These are phyloP conservation scores for Mucor racemosus DNA, from an alignment of 371 early-diverging fungal genomes.

Conservation along the genomic window DNA sequence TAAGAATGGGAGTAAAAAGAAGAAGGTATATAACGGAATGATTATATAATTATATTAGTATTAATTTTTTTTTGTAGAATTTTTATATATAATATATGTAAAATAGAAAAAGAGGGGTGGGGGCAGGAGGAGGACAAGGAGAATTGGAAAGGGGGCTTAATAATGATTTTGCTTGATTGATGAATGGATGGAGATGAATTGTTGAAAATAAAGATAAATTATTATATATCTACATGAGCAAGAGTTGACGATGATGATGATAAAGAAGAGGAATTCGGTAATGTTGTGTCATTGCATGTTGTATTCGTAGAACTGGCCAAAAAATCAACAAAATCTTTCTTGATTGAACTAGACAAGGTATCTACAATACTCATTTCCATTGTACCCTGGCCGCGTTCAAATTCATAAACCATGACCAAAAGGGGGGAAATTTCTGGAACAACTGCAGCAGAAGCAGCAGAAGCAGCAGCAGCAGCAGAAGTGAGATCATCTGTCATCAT, in stretches of 20 bases:
- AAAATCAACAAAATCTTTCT: conserved; percentile 15
- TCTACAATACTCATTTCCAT: conserved; percentile 36
- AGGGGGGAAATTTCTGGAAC: conserved; percentile 30
- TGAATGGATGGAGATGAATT: background rate
- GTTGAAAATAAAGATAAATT: background rate
- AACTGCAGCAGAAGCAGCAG: background rate
- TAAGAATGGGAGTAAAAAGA: too few species aligned
- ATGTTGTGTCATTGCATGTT: background rate
- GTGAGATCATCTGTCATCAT: background rate
- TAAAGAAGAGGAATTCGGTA: background rate
- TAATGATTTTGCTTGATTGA: background rate
- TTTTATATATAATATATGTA: background rate
- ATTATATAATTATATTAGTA: background rate
- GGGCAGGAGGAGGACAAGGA: background rate
- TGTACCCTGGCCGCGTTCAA: conserved; percentile 56
- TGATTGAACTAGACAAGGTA: conserved; percentile 14
- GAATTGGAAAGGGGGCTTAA: background rate
- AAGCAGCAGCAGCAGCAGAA: background rate
- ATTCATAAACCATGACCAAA: conserved; percentile 57
- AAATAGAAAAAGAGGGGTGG: background rate
- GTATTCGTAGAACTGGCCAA: background rate
- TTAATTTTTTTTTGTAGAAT: conserved; percentile 1
- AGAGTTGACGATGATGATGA: background rate
- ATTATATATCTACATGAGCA: conserved; percentile 3
- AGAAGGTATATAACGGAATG: too few species aligned